Evolutionary conservation across 176 grass and related monocot species (phyloP), one percentile per base, ranked within the genome.

Genomic region (Cenchrus fungigraminus): DNA sequence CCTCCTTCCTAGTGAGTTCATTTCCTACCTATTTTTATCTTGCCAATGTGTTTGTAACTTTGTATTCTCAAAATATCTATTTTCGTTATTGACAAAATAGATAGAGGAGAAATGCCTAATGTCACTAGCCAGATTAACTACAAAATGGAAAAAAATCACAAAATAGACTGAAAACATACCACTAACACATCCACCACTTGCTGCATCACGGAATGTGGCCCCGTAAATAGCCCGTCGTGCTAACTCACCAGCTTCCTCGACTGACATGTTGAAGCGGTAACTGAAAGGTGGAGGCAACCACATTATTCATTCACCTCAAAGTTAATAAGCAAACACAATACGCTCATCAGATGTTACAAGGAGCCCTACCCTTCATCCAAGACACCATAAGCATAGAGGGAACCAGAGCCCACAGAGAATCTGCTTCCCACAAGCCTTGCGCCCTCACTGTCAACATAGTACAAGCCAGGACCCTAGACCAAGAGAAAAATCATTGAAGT

Each of bases 391-490:
- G 97, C 97, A 83, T 98, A 98, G 15, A 91, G 93, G 44, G 93
- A 95, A 82, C 97, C 97, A 50, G 97, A 98, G 8, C 97, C 97
- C 47, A 99, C 97, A 78, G 97, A 99, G 77, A 99, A 99, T 13
- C 90, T 86, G 79, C 59, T 91, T 53, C 97, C 97, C 83, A 89
- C 82, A 4, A 95, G 91, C 78, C 97, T 94, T 43, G 91, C 97
- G 68, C 97, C 97, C 90, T 98, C 97, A 14, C 93, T 98, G 54
- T 98, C 97, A 86, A 98, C 97, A 86, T 98, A 98, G 68, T 95
- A 98, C 64, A 98, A 89, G 9, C 97, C 97, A 65, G 97, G 97
- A 19, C 93, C 97, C 97, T 98, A 77, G 43, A 88, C 37, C 34
- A 68, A 90, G 60, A 76, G 6, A 65, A 32, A 9, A 63, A 47